phyloP scores from a whole-genome alignment of 2,329 filamentous ascomycete species.

The Aureobasidium leucospermi region DNA sequence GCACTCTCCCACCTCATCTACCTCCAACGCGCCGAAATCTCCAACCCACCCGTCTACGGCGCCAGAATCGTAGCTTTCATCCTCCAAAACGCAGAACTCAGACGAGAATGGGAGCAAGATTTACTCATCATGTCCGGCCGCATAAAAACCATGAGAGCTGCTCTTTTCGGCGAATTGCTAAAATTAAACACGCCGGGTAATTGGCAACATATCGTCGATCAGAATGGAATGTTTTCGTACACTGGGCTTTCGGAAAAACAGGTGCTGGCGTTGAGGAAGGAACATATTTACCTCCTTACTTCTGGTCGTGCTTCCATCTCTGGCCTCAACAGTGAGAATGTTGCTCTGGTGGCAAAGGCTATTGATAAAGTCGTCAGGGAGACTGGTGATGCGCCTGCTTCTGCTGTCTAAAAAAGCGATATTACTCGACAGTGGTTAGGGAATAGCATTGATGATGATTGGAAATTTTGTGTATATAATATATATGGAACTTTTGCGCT shows the following conservation, averaged over 20 bases:
- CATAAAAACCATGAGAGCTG: constrained; percentile 77
- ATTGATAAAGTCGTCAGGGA: constrained; percentile 11
- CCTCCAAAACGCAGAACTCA: constrained; percentile 69
- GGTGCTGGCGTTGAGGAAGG: constrained; percentile 59
- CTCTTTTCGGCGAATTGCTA: constrained; percentile 68
- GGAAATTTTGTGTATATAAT: too few relatives aligned
- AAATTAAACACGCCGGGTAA: constrained; percentile 71
- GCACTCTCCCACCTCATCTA: constrained; percentile 80
- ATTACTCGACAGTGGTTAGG: too few relatives aligned
- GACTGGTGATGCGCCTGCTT: background rate
- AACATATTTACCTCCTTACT: constrained; percentile 61
- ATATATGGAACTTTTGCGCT: too few relatives aligned
- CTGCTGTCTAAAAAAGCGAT: too few relatives aligned
- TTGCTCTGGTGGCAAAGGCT: constrained; percentile 8
- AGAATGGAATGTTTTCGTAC: constrained; percentile 98
- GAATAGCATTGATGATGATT: too few relatives aligned
- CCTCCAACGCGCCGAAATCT: constrained; percentile 88
- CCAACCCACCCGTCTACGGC: constrained; percentile 84
- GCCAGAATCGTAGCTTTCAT: constrained; percentile 74
- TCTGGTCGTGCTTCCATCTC: background rate
- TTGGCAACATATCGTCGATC: constrained; percentile 73
- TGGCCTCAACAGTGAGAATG: constrained; percentile 9
- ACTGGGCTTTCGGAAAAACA: constrained; percentile 66
- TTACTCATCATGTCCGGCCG: constrained; percentile 83
- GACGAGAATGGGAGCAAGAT: constrained; percentile 81